Evolutionary conservation across 306 rosid genomes (phyloP), one percentile per base, ranked within the genome.

Genomic region (Prunus salicina): DNA sequence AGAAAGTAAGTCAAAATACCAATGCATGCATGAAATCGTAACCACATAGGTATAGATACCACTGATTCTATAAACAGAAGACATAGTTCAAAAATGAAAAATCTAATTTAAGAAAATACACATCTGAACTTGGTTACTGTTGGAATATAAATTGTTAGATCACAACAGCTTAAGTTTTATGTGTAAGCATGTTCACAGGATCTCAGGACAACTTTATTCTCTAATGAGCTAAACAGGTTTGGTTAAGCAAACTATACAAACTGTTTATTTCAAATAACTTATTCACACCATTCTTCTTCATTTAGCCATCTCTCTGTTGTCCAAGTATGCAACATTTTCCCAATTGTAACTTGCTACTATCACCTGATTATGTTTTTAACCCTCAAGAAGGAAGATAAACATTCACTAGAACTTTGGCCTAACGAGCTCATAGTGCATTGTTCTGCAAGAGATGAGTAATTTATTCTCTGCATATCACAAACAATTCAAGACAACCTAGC

Each of bases 11-110:
- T 13, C 43, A 50, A 61, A 70, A 62, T 43, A 12, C 43, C 61
- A 18, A 7, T 30, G 28, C 20, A 58, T 7, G 11, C 53, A 65
- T 55, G 18, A 41, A 18, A 22, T 34, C 19, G 60, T 68, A 55
- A 69, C 28, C 61, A 46, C 57, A 49, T 20, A 51, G 58, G 24
- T 41, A 11, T 6, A 64, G 49, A 64, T 64, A 32, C 13, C 45
- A 18, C 18, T 62, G 11, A 15, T 28, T 32, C 69, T 12, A 64
- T 28, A 12, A 5, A 30, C 19, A 27, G 50, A 56, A 60, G 20
- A 76, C 47, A 69, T 19, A 67, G 66, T 24, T 27, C 60, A 75
- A 58, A 45, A 30, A 16, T 64, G 45, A 46, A 62, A 38, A 62
- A 69, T 58, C 64, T 49, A 28, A 27, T 19, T 58, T 51, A 30